Evolutionary conservation across 768 basidiomycete species (phyloP), one percentile per base, ranked within the genome.

Genomic region (Cystobasidium ongulense): DNA sequence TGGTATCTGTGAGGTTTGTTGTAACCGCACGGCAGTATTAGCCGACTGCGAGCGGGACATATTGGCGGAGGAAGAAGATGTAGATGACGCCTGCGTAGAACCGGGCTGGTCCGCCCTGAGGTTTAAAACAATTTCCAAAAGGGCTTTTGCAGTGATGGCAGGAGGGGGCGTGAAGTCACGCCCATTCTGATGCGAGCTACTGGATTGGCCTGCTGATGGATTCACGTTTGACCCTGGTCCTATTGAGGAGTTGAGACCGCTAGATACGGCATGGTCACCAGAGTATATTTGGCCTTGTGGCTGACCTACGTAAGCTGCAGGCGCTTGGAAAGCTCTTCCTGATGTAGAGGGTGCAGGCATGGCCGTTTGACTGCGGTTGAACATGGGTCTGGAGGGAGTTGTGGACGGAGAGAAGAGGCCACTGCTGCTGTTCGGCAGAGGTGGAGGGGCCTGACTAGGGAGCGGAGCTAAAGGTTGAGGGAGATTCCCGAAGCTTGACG

Each of bases 41-140:
- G 68, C 68, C 13, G 68, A 71, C 23, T 71, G 68, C 4, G 68
- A 71, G 15, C 68, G 50, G 3, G 50, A 35, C 68, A 71, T 71
- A 38, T 38, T 61, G 2, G 36, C 36, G 21, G 68, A 46, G 11
- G 68, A 54, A 31, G 53, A 36, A 8, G 53, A 27, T 8, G 68
- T 23, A 59, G 33, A 25, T 31, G 54, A 10, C 38, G 53, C 29
- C n/a, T 54, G 27, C 8, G 33, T 52, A 23, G 68, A 35, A 7
- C 35, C 54, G 5, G 57, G 57, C 27, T 59, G 57, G 29, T 71
- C 68, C 1, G 33, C 68, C n/a, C 36, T 52, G 10, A 71, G 52
- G 27, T 59, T 54, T n/a, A 71, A 36, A 13, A 71, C 68, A 27
- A 71, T 38, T 4, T 71, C 68, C 35, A 71, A 46, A 21, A 71